Conservation (phyloP, 2,329 filamentous ascomycete genomes). For the Fusarium sp. region DNA sequence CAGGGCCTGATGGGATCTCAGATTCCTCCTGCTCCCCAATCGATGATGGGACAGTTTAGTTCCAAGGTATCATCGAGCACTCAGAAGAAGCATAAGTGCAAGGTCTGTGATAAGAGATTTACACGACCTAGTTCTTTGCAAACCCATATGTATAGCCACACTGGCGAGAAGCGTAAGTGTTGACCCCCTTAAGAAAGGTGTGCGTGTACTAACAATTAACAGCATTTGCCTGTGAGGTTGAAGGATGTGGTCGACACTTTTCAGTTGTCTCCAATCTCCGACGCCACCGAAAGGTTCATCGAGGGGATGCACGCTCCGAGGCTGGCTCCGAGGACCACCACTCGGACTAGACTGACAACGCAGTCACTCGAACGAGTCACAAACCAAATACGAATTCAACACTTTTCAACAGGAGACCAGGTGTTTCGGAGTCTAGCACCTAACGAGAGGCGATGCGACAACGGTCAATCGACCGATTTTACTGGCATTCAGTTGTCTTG, state of each 20-base stretch:
- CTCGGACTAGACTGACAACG: slow-evolving; percentile 62
- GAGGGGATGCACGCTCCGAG: slow-evolving; percentile 72
- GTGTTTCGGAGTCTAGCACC: slow-evolving; percentile 7
- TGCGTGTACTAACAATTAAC: slow-evolving; percentile 24
- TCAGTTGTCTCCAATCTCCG: slow-evolving; percentile 97
- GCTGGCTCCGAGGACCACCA: slow-evolving; percentile 74
- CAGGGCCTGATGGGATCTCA: slow-evolving; percentile 72
- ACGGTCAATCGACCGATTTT: slow-evolving; percentile 22
- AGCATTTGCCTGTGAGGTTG: slow-evolving; percentile 96
- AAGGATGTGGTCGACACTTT: slow-evolving; percentile 95
- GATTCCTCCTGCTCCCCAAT: slow-evolving; percentile 86
- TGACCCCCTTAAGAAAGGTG: neutral
- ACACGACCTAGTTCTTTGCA: slow-evolving; percentile 94
- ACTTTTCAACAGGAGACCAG: slow-evolving; percentile 22
- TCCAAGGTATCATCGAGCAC: slow-evolving; percentile 96
- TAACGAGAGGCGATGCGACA: slow-evolving; percentile 18
- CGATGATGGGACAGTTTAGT: slow-evolving; percentile 99
- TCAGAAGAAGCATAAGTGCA: slow-evolving; percentile 99
- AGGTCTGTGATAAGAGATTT: slow-evolving; percentile 98
- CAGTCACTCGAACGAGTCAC: neutral
- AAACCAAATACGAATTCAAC: slow-evolving; percentile 4
- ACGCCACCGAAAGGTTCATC: slow-evolving; percentile 96
- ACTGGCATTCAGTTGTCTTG: slow-evolving; percentile 37
- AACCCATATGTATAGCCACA: slow-evolving; percentile 99
- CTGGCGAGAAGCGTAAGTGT: slow-evolving; percentile 94